Evolutionary conservation across 2,329 filamentous ascomycete species (phyloP).

Genomic region (Dryadomyces quercivorus): DNA sequence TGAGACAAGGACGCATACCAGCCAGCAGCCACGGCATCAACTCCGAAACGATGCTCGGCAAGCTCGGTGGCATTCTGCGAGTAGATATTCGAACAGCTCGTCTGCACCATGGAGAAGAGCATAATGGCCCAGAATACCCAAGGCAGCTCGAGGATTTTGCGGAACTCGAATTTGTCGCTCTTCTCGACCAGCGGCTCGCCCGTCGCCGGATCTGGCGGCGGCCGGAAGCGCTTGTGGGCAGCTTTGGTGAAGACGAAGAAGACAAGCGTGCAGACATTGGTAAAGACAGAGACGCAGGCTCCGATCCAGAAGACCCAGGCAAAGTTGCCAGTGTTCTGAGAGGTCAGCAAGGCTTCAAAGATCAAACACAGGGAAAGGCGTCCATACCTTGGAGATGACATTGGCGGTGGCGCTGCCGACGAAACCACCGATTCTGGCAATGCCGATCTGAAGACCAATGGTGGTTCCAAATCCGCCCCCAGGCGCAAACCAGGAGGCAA

Average conservation of each 20-base stretch:
- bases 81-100: constrained; percentile 41
- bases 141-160: constrained; percentile 41
- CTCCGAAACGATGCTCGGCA: constrained; percentile 45
- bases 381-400: too few species aligned
- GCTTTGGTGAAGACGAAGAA: constrained; percentile 31
- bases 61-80: constrained; percentile 47
- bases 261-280: too few species aligned
- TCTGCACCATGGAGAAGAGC: constrained; percentile 45
- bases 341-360: too few species aligned
- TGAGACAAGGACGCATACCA: constrained; percentile 47
- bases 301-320: too few species aligned
- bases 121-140: constrained; percentile 48
- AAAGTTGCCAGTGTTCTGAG: too few species aligned
- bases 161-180: constrained; percentile 42
- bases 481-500: too few species aligned
- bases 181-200: constrained; percentile 46
- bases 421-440: too few species aligned
- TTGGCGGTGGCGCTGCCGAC: too few species aligned
- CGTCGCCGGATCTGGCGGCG: constrained; percentile 39
- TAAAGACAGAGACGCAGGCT: too few species aligned
- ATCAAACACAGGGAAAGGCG: too few species aligned
- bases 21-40: constrained; percentile 39
- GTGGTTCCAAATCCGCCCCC: too few species aligned
- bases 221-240: constrained; percentile 28
- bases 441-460: too few species aligned